phyloP scores from a whole-genome alignment of 805 yeast species.

The Kurtzmaniella fragi region DNA sequence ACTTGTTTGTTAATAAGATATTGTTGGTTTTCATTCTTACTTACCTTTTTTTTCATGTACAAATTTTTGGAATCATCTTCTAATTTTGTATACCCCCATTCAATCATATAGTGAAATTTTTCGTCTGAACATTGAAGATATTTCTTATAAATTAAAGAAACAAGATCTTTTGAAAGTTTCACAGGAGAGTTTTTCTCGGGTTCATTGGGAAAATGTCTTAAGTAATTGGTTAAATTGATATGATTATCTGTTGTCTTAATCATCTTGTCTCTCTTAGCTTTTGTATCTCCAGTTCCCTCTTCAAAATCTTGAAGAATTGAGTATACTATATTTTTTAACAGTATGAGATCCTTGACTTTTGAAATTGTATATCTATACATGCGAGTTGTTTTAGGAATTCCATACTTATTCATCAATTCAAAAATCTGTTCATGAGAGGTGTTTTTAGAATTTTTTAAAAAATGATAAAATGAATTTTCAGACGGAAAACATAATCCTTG shows the following conservation, averaged over 20 bases:
- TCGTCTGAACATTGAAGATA: constrained; percentile 1
- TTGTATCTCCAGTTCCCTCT: no score
- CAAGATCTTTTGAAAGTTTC: not conserved
- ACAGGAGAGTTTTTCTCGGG: not conserved
- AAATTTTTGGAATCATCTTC: not conserved
- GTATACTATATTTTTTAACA: no score
- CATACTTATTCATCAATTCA: no score
- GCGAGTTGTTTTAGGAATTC: no score
- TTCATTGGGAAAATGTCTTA: not conserved
- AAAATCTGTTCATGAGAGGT: no score
- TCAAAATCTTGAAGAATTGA: no score
- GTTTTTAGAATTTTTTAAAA: no score
- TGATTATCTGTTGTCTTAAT: not conserved
- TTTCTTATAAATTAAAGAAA: not conserved
- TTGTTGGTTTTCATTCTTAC: constrained; percentile 3
- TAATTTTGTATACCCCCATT: not conserved
- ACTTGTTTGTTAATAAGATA: constrained; percentile 15
- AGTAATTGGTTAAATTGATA: not conserved
- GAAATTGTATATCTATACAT: no score
- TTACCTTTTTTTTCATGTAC: constrained; percentile 6
- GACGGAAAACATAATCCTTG: no score
- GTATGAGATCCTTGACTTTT: no score
- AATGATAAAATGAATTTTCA: no score
- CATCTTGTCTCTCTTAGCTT: no score
- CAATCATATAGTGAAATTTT: constrained; percentile 2